Evolutionary conservation across 441 rosid species (phyloP), one percentile per base, ranked within the genome.

Genomic region (Iberis amara): DNA sequence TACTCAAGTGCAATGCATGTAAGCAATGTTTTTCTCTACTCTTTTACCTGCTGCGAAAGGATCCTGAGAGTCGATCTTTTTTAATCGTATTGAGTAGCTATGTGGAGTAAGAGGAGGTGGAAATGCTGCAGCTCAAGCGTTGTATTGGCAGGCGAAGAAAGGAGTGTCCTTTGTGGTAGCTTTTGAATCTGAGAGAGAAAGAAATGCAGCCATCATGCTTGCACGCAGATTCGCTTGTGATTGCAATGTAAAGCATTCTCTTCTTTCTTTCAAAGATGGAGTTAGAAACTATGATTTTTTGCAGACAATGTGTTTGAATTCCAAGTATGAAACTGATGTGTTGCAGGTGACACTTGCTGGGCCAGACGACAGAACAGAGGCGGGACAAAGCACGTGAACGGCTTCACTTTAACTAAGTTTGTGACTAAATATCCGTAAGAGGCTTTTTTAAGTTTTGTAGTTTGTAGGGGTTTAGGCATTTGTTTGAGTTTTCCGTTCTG

Each of bases 61-160:
- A n/a, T n/a, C n/a, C n/a, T n/a, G n/a, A n/a, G n/a, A n/a, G n/a
- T n/a, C n/a, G n/a, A 23, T 28, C 13, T 10, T 8, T 49, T 15
- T 7, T 30, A 30, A 30, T 1, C 33, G 8, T 35, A 8, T 53
- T 39, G 33, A 69, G 61, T 62, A 92, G 99, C 69, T 92, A 18
- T 92, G 97, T 52, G 97, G 97, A 61, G 97, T 89, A 39, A 77
- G 98, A 83, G 98, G 98, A 61, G 97, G 92, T 12, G 98, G 96
- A 24, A 92, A 88, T 64, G 99, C 97, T 0, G 99, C 96, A 10
- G 80, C 92, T 33, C 97, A 92, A 59, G 97, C 96, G 42, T 44
- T 81, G 74, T 92, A 77, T 79, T 92, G 97, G 99, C 92, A 84
- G 56, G 86, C 81, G 11, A 84, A 77, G 65, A 78, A 77, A 72